These are phyloP conservation scores for Emericellopsis atlantica DNA, from an alignment of 2,329 filamentous ascomycete genomes.

Conservation along the genomic window DNA sequence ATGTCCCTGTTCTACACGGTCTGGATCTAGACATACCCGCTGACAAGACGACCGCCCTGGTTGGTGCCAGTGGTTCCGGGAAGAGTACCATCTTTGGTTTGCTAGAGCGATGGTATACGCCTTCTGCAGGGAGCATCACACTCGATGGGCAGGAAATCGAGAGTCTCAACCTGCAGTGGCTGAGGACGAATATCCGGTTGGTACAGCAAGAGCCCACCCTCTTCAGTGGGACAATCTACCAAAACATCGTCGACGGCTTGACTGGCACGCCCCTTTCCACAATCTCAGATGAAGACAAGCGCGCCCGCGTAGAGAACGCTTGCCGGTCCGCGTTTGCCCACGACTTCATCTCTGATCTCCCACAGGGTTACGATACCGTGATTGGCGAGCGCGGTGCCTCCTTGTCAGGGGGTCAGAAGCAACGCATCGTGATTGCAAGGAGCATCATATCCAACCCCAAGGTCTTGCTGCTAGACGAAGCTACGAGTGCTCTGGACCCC, in stretches of 20 bases:
- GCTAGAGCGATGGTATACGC: constrained; percentile 47
- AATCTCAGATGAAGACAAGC: constrained; percentile 29
- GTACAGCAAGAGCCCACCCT: constrained; percentile 40
- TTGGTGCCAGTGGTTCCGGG: constrained; percentile 44
- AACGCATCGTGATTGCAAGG: constrained; percentile 53
- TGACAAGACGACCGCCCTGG: constrained; percentile 37
- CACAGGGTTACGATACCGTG: constrained; percentile 43
- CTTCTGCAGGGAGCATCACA: constrained; percentile 27
- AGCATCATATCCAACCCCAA: constrained; percentile 51
- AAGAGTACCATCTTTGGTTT: constrained; percentile 46
- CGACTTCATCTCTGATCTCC: constrained; percentile 37
- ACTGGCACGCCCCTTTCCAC: constrained; percentile 20
- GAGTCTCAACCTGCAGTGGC: constrained; percentile 32
- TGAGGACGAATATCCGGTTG: constrained; percentile 36
- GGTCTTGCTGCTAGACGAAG: constrained; percentile 57
- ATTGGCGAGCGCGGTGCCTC: constrained; percentile 55
- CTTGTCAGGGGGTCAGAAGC: constrained; percentile 54
- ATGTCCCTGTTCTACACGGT: constrained; percentile 28
- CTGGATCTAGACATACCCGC: constrained; percentile 29
- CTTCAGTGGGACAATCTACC: constrained; percentile 37
- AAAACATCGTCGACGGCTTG: constrained; percentile 39
- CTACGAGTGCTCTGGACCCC: constrained; percentile 45
- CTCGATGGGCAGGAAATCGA: constrained; percentile 24
- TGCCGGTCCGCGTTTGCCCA: constrained; percentile 38
- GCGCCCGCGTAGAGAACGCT: constrained; percentile 29